A percentile compares a stretch with the other conserved stretches of the same genome.
phyloP scores from a whole-genome alignment of 139 green algal species.

The Closterium sp. region DNA sequence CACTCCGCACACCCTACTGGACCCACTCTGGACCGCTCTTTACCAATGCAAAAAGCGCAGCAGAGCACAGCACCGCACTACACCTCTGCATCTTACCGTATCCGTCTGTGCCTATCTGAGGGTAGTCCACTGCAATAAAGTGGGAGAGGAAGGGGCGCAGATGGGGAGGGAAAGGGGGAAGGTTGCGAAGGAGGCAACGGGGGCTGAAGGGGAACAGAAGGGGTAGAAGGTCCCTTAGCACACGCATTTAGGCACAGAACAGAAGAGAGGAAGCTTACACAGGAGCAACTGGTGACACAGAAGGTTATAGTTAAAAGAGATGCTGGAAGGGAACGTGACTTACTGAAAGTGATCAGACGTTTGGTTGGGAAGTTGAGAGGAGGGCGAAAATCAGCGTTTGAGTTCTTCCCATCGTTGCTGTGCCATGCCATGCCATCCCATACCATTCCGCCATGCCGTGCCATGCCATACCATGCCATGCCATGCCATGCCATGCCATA shows the following conservation, averaged over 20 bases:
- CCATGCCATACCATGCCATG: constrained; percentile 16
- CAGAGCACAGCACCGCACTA: background rate
- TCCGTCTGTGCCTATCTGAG: background rate
- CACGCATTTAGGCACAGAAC: too few relatives aligned
- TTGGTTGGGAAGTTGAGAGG: background rate
- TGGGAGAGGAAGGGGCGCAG: background rate
- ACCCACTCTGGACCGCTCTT: too few relatives aligned
- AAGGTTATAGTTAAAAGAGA: too few relatives aligned
- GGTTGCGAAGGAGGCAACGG: background rate
- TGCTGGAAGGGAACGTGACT: background rate
- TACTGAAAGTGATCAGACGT: background rate
- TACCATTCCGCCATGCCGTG: background rate
- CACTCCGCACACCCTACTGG: too few relatives aligned
- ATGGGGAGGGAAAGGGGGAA: background rate
- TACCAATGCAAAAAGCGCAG: too few relatives aligned
- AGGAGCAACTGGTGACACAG: too few relatives aligned
- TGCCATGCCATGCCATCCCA: background rate
- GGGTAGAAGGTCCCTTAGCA: too few relatives aligned
- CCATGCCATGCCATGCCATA: constrained; percentile 19
- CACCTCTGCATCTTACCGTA: background rate
- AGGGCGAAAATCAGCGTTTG: background rate
- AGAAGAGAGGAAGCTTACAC: too few relatives aligned
- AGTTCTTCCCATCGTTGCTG: background rate
- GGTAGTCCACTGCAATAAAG: background rate
- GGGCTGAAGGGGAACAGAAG: background rate